Evolutionary conservation across 345 rosid species (phyloP), one percentile per base, ranked within the genome.

Genomic region (Boechera stricta): DNA sequence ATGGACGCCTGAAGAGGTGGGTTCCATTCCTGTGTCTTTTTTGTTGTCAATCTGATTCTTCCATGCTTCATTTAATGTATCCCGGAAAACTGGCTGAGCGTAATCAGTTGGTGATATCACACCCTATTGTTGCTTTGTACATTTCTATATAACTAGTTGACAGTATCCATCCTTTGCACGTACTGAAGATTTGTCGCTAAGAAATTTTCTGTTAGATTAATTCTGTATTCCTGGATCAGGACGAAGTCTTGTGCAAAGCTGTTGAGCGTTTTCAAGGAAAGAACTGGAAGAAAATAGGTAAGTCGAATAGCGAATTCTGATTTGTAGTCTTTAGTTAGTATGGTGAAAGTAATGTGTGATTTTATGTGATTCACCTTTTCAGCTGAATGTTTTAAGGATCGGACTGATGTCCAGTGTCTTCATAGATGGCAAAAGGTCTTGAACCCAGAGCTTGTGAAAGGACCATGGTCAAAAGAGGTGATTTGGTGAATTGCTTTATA

Each of bases 361-460:
- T 83, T 77, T 80, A 42, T 47, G 51, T 79, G 79, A 59, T 57
- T 59, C 51, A 76, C 35, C 73, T 55, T 80, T 86, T 81, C 85
- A 96, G 99, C 99, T 16, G 98, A 92, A 79, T 93, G 93, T 83
- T 89, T 93, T 85, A 91, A 91, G 84, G 97, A 96, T 60, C 89
- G 99, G 75, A 91, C 99, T 57, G 99, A 96, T 87, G 99, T 96
- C 60, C 99, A 96, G 78, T 96, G 99, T 85, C 88, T 96, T 51
- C 99, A 96, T 85, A 87, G 99, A 82, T 96, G 99, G 99, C 99
- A 96, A 87, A 96, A 96, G 80, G 99, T 96, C 82, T 85, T 96
- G 83, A 90, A 96, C 79, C 99, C 99, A 24, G 98, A 96, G 74
- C 94, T 96, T 56, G 91, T 93, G 44, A 96, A 96, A 90, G 99